A percentile compares a stretch with the other conserved stretches of the same genome.
These are phyloP conservation scores for Aspergillus wentii DNA, from an alignment of 495 filamentous ascomycete species.

Conservation along the genomic window DNA sequence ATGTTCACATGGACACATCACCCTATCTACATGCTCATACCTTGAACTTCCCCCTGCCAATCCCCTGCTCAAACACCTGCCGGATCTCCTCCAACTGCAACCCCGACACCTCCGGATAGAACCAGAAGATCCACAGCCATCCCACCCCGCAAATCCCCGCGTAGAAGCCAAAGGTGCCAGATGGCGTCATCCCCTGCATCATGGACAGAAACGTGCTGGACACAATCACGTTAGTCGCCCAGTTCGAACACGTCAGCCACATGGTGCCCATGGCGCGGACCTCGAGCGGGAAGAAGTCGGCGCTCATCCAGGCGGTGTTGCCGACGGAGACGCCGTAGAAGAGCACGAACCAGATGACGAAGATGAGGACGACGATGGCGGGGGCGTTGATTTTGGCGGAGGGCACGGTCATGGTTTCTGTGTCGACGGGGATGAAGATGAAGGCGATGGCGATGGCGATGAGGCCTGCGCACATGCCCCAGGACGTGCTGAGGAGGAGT, in stretches of 20 bases:
- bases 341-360: slow-evolving; percentile 38
- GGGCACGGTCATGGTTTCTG: slow-evolving; percentile 21
- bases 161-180: slow-evolving; percentile 50
- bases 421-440: slow-evolving; percentile 44
- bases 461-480: slow-evolving; percentile 38
- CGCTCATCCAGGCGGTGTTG: slow-evolving; percentile 41
- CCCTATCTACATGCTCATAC: not conserved
- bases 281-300: slow-evolving; percentile 44
- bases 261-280: slow-evolving; percentile 44
- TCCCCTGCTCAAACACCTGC: slow-evolving; percentile 44
- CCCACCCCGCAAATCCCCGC: slow-evolving; percentile 43
- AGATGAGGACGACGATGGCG: slow-evolving; percentile 35
- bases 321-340: slow-evolving; percentile 38
- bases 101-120: slow-evolving; percentile 46
- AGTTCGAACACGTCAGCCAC: slow-evolving; percentile 40
- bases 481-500: slow-evolving; percentile 40
- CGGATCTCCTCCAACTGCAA: slow-evolving; percentile 46
- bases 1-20: no score
- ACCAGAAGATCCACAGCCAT: slow-evolving; percentile 43
- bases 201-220: slow-evolving; percentile 47
- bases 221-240: slow-evolving; percentile 49
- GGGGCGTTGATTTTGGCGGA: slow-evolving; percentile 26
- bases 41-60: slow-evolving; percentile 17
- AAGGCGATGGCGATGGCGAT: slow-evolving; percentile 42
- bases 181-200: slow-evolving; percentile 43